phyloP scores from a whole-genome alignment of 2,329 filamentous ascomycete species.

The Fusarium redolens region DNA sequence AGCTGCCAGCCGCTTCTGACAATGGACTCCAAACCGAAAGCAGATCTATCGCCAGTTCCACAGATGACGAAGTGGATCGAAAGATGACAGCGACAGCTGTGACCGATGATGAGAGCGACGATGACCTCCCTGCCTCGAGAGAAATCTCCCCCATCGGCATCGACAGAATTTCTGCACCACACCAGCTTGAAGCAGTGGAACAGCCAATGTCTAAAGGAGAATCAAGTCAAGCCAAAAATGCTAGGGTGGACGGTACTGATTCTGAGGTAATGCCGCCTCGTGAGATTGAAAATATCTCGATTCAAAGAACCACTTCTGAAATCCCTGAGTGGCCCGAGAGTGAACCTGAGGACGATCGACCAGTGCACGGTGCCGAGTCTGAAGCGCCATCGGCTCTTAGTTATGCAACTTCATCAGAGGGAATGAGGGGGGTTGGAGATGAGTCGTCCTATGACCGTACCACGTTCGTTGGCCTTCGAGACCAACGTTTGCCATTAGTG shows the following conservation, averaged over 20 bases:
- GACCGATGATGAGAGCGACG: constrained; percentile 26
- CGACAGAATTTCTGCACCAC: constrained; percentile 2
- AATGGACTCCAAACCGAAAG: not conserved
- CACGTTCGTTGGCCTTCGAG: not conserved
- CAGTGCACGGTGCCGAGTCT: not conserved
- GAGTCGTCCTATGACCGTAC: not conserved
- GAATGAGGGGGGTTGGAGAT: not conserved
- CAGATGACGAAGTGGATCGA: not conserved
- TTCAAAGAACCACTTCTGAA: not conserved
- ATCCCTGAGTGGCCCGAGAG: not conserved
- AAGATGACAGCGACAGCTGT: not conserved
- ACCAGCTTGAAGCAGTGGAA: not conserved
- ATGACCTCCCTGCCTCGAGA: constrained; percentile 7
- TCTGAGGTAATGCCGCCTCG: not conserved
- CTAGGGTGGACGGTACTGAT: not conserved
- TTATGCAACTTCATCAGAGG: not conserved
- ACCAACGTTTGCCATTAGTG: not conserved
- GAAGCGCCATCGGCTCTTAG: not conserved
- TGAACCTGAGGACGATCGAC: not conserved
- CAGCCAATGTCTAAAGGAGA: not conserved
- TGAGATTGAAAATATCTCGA: not conserved
- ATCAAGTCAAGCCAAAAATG: not conserved
- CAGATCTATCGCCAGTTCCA: not conserved
- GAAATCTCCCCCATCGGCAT: constrained; percentile 13
- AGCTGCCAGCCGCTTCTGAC: not conserved